Conservation (phyloP, 2,329 filamentous ascomycete genomes). For the Pseudovirgaria hyperparasitica region DNA sequence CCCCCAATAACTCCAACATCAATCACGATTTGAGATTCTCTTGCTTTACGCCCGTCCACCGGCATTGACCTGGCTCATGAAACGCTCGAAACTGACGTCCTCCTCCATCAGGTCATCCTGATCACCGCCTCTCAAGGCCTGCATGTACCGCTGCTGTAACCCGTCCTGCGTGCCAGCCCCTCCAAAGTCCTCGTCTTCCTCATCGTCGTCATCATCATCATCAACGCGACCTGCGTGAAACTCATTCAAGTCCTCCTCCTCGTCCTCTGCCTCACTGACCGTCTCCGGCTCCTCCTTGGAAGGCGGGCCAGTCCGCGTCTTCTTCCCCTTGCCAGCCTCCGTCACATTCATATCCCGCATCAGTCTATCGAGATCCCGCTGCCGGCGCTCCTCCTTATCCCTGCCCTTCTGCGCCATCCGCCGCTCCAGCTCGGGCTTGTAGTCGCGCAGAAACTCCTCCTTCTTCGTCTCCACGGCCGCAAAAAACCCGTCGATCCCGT, state of each 20-base stretch:
- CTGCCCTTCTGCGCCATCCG: constrained; percentile 63
- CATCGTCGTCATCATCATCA: constrained; percentile 43
- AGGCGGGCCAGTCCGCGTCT: constrained; percentile 19
- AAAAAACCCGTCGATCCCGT: constrained; percentile 89
- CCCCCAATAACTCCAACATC: too few species aligned
- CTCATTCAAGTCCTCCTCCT: constrained; percentile 38
- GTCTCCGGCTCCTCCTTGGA: constrained; percentile 35
- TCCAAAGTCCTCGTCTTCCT: constrained; percentile 44
- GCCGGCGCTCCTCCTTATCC: constrained; percentile 55
- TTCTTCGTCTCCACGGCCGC: constrained; percentile 76
- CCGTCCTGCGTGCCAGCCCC: constrained; percentile 48
- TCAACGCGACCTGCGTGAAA: too few species aligned
- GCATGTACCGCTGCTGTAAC: constrained; percentile 62
- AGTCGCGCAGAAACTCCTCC: constrained; percentile 78
- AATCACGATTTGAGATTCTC: not conserved
- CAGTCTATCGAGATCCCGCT: constrained; percentile 78
- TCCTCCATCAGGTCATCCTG: constrained; percentile 25
- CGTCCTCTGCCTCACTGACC: constrained; percentile 38
- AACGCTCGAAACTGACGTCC: constrained; percentile 40
- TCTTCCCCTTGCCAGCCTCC: constrained; percentile 14
- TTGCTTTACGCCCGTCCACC: constrained; percentile 2
- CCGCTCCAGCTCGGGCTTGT: constrained; percentile 80
- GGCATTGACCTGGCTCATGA: constrained; percentile 27
- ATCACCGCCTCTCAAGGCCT: constrained; percentile 47
- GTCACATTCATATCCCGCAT: constrained; percentile 76